A percentile compares a stretch with the other conserved stretches of the same genome.
Conservation (phyloP, 2,329 filamentous ascomycete genomes). For the Hymenoscyphus linearis region DNA sequence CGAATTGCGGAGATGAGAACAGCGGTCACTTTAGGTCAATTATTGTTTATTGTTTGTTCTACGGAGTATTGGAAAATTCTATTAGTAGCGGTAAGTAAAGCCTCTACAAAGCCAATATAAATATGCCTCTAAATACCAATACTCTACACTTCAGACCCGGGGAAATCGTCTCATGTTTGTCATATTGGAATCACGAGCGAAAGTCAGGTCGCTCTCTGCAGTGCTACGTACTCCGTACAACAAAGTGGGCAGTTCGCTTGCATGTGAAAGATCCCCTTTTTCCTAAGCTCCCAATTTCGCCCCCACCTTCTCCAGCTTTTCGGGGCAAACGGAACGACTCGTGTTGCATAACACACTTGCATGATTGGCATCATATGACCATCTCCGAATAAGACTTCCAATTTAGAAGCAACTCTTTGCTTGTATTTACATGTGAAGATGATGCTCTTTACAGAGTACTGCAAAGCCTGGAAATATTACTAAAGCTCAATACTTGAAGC, state of each 20-base stretch:
- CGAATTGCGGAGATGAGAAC: not conserved
- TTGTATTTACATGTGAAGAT: not conserved
- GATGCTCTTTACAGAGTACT: no score
- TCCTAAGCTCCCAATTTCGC: not conserved
- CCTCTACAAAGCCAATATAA: not conserved
- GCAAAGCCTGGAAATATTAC: not conserved
- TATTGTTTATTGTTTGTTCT: no score
- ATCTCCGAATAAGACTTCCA: not conserved
- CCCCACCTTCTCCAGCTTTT: slow-evolving; percentile 1
- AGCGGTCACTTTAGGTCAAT: not conserved
- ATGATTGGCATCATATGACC: not conserved
- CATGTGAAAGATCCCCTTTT: not conserved
- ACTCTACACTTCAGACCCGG: not conserved
- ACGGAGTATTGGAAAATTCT: not conserved
- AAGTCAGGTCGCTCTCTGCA: not conserved
- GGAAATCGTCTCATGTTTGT: not conserved
- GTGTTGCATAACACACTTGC: not conserved
- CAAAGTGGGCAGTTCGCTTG: not conserved
- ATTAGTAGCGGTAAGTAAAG: not conserved
- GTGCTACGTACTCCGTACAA: not conserved
- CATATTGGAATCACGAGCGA: not conserved
- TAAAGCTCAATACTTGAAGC: not conserved
- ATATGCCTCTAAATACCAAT: no score
- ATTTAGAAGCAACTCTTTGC: not conserved
- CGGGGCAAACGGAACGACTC: not conserved